Base-by-base conservation (phyloP, 495 filamentous ascomycete species). In the Glarea lozoyensis region DNA sequence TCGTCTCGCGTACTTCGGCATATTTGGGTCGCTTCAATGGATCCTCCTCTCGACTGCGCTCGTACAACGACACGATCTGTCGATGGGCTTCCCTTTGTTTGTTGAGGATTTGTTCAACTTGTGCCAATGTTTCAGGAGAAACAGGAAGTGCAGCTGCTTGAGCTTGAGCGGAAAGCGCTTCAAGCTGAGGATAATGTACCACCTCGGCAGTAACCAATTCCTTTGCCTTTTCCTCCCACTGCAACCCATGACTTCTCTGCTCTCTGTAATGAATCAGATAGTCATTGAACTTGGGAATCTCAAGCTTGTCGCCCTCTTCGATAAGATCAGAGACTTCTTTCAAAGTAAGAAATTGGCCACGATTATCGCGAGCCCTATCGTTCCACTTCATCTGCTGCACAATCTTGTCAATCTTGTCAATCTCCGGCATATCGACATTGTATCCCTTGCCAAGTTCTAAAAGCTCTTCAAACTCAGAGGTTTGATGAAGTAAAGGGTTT, bases 71-170 rank as follows among this genome's bases (percentile, higher is more conserved):
- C 35, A 86, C 64, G 37, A 97, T 93, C 54, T 87, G 82, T 27
- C 82, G 79, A 57, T 94, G 88, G 1, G 89, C 88, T 59, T 97
- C 92, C 36, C 93, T 82, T 59, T 99, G 92, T 65, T 95, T 97
- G 57, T 86, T 86, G 45, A 99, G 69, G 45, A 96, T 95, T 40
- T 86, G 82, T 54, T 99, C 93, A 32, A 99, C 83, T 10, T 75
- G 73, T 13, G 81, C 77, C 10, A 94, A 69, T 0, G 88, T 96
- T 24, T 90, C 82, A 4, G 79, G 64, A 1, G 81, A 81, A 21
- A 97, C 88, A 0, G 92, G 92, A 32, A 96, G 72, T 4, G 72
- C 70, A 25, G 78, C 76, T n/a, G 79, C 79, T 48, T 81, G 75
- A 2, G 73, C 75, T 58, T 85, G 81, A 15, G 72, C 70, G 1